Base-by-base conservation (phyloP, 2,329 filamentous ascomycete species). In the Elsinoe australis region DNA sequence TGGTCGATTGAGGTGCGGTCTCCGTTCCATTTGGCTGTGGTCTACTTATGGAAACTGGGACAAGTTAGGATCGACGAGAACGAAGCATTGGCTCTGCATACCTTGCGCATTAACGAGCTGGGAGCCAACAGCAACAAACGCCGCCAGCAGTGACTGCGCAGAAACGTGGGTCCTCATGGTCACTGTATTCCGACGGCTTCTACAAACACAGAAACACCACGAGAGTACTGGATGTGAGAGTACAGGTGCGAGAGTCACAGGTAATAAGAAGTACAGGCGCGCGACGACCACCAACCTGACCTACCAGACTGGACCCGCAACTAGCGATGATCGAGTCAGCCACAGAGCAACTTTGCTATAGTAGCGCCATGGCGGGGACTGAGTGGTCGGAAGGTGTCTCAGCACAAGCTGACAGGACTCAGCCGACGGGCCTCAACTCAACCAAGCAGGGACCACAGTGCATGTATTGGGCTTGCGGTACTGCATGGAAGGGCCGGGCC, bases 391-490 rank as follows among this genome's bases (percentile, higher is more conserved):
- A 21, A 44, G 17, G 12, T 41, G 21, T 41, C 19, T 41, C 21
- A 12, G 21, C 21, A 18, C 36, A 26, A 41, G 36, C 36, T 41
- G 19, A 41, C 10, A 21, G 12, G 26, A 24, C n/a, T 41, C 36
- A 41, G 36, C 35, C 28, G 19, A 39, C 35, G 7, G 35, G 35
- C 22, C 21, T 15, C 8, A 26, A 24, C 36, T 41, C 36, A 28
- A 41, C 36, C 36, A 41, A 28, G 36, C 36, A 41, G 18, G 17
- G 36, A 26, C 36, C 36, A 28, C n/a, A n/a, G n/a, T n/a, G n/a
- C n/a, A 33, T 41, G 36, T 28, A 14, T 5, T 28, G 36, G 15
- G 12, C 36, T 5, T 21, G 9, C 12, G 10, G 15, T n/a, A 39
- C n/a, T 39, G 17, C 2, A 21, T 10, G n/a, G 19, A 39, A 39